phyloP scores from a whole-genome alignment of 1,284 basidiomycete genomes.

The Sparassis latifolia region DNA sequence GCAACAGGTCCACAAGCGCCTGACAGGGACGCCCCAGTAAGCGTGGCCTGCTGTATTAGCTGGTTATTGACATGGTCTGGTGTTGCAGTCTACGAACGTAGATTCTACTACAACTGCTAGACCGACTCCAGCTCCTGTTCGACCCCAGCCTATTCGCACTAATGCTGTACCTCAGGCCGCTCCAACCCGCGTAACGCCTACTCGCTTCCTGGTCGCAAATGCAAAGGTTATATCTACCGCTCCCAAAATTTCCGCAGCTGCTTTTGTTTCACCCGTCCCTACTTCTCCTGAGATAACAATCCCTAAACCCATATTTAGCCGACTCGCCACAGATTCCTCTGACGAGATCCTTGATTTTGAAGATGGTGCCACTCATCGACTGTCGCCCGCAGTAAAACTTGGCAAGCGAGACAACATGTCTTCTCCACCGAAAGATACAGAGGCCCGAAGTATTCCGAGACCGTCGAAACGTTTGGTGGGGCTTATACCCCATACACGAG shows the following conservation, averaged over 20 bases:
- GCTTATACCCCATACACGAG: neutral
- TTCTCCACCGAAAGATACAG: slow-evolving; percentile 3
- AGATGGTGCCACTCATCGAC: slow-evolving; percentile 8
- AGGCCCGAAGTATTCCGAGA: slow-evolving; percentile 4
- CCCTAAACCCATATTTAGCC: slow-evolving; percentile 19
- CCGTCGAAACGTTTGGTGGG: slow-evolving; percentile 18
- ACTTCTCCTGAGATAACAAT: neutral
- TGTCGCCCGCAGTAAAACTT: slow-evolving; percentile 10
- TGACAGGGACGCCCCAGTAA: slow-evolving; percentile 21
- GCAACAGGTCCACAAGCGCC: slow-evolving; percentile 11
- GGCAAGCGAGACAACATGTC: slow-evolving; percentile 15
- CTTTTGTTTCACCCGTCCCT: neutral
- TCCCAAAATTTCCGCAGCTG: neutral
- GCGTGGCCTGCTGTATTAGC: neutral
- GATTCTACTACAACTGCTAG: slow-evolving; percentile 14
- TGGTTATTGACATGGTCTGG: too few species aligned
- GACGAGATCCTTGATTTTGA: slow-evolving; percentile 28
- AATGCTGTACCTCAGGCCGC: slow-evolving; percentile 4
- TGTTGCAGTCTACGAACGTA: slow-evolving; percentile 15
- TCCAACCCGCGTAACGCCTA: slow-evolving; percentile 1
- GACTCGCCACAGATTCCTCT: slow-evolving; percentile 21
- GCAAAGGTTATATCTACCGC: neutral
- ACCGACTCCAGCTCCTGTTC: slow-evolving; percentile 11
- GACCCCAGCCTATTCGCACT: slow-evolving; percentile 1
- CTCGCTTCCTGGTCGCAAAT: too few species aligned